Percentiles rank a stretch among this genome's conserved stretches.
phyloP scores from a whole-genome alignment of 495 filamentous ascomycete genomes.

The Talaromyces borbonicus region DNA sequence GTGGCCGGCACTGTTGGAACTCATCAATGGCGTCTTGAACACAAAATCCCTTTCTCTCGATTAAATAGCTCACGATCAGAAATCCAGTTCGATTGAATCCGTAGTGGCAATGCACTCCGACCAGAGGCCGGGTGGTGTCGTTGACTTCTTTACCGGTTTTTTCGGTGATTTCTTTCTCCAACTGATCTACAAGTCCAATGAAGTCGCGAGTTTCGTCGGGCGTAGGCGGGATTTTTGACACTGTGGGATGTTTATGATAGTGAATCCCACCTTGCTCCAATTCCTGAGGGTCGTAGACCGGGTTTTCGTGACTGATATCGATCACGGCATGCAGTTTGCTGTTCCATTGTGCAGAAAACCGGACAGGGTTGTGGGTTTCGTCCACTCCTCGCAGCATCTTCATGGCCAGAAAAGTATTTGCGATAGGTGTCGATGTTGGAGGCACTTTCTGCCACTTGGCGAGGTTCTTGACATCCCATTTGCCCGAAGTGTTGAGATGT shows the following conservation, averaged over 20 bases:
- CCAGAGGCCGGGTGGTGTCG: constrained; percentile 38
- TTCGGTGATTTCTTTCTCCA: constrained; percentile 39
- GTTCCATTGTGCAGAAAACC: constrained; percentile 61
- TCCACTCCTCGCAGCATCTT: constrained; percentile 86
- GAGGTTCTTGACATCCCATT: constrained; percentile 98
- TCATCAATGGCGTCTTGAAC: constrained; percentile 72
- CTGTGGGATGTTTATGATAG: constrained; percentile 83
- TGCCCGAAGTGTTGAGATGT: constrained; percentile 74
- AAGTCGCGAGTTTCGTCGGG: constrained; percentile 67
- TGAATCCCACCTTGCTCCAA: constrained; percentile 61
- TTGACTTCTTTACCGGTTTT: constrained; percentile 32
- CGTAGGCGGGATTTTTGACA: constrained; percentile 83
- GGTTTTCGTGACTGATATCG: constrained; percentile 80
- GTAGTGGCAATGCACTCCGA: constrained; percentile 93
- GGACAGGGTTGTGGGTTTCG: constrained; percentile 65
- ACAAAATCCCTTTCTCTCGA: constrained; percentile 64
- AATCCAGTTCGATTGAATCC: constrained; percentile 90
- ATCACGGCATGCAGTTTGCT: constrained; percentile 62
- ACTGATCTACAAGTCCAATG: constrained; percentile 64
- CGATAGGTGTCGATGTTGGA: constrained; percentile 69
- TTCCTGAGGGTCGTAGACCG: constrained; percentile 72
- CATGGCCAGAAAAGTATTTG: constrained; percentile 67
- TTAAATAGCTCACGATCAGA: constrained; percentile 81
- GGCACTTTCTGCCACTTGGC: constrained; percentile 75
- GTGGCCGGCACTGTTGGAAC: constrained; percentile 62